Evolutionary conservation across 2,329 filamentous ascomycete genomes (phyloP), one percentile per base, ranked within the genome.

Genomic region (Hymenoscyphus fructigenus): DNA sequence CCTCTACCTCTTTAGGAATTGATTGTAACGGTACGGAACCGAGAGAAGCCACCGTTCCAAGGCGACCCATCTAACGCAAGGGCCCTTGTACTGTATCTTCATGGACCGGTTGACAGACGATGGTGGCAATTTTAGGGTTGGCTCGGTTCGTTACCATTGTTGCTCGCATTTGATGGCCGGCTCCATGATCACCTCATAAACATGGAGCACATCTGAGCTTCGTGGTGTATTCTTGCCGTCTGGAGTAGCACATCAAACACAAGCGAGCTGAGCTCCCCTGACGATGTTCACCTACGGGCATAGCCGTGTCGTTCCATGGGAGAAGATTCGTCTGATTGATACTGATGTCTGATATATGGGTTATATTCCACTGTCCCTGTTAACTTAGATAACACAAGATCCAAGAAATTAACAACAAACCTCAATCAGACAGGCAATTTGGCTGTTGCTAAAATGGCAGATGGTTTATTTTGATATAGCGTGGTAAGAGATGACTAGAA

Each of bases 1-100:
- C 64, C 64, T 61, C 55, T 17, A 17, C 58, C 29, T 23, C 32
- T 53, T 63, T 61, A 20, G 55, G 41, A 59, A 23, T 38, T 26
- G 26, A 50, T 32, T 44, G 57, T 17, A 28, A 59, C 57, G 32
- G n/a, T 57, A n/a, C 44, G 44, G 53, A 32, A 34, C 53, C 53
- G 14, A 57, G 53, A 32, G 44, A 50, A 26, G 44, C 44, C 20
- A 57, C 34, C 56, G 29, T 32, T 57, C 28, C 17, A 26, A 29
- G 28, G 5, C n/a, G 55, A 17, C 20, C 56, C 34, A 20, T 57
- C 29, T n/a, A 57, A 57, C n/a, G 17, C 56, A 57, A 57, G 34
- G 57, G 23, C 38, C 59, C 59, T 53, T 53, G 38, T 17, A 26
- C 36, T 53, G 38, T 17, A 26, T 23, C 34, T 36, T 20, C 15